These are phyloP conservation scores for Ananas comosus DNA, from an alignment of 176 grass and related monocot species.

Conservation along the genomic window DNA sequence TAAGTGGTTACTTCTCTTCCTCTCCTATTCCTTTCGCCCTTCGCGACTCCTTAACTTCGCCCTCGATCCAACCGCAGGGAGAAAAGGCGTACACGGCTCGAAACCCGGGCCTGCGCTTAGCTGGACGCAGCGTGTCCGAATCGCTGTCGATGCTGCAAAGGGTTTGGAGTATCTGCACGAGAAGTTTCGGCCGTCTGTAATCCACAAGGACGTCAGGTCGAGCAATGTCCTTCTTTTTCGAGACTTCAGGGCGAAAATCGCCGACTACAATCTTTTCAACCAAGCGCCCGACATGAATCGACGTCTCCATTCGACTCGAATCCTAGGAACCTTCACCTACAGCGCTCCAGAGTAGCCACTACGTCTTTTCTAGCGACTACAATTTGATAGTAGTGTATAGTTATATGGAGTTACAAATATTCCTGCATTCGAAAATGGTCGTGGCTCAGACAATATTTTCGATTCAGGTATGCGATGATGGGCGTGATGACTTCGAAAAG, in stretches of 20 bases:
- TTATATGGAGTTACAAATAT: too few relatives aligned
- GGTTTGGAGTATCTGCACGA: constrained; percentile 72
- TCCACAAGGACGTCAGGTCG: constrained; percentile 49
- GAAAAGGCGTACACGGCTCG: background rate
- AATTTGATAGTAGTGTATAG: too few relatives aligned
- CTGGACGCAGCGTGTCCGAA: constrained; percentile 39
- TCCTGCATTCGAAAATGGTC: background rate
- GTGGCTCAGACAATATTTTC: background rate
- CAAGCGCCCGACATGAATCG: constrained; percentile 50
- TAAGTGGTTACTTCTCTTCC: background rate
- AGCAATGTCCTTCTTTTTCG: constrained; percentile 65
- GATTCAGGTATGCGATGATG: background rate
- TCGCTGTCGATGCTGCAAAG: constrained; percentile 50
- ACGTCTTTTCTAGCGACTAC: background rate
- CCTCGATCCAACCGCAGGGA: background rate
- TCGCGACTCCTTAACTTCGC: background rate
- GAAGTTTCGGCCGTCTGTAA: constrained; percentile 33
- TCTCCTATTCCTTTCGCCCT: background rate
- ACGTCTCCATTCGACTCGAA: constrained; percentile 44
- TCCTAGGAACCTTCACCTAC: constrained; percentile 56
- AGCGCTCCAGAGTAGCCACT: constrained; percentile 46
- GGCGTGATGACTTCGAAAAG: background rate
- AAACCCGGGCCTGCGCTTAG: constrained; percentile 27
- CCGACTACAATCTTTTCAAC: constrained; percentile 64
- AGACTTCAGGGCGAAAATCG: constrained; percentile 42